phyloP scores from a whole-genome alignment of 2,329 filamentous ascomycete genomes.

The Scolecobasidium constrictum region DNA sequence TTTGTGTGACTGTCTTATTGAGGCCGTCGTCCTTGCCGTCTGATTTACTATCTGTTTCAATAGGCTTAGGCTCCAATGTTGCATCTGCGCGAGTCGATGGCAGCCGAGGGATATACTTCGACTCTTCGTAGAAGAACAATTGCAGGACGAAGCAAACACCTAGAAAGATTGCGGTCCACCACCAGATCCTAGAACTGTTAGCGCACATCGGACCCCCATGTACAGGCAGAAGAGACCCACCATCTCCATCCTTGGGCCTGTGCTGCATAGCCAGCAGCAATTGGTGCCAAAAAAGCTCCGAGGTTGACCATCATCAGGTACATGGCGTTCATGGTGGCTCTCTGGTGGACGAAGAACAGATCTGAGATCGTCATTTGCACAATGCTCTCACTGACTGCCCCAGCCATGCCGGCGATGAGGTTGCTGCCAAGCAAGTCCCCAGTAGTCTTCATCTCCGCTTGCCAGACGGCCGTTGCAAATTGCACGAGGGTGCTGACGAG shows the following conservation, averaged over 20 bases:
- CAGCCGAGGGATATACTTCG: constrained; percentile 13
- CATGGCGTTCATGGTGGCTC: constrained; percentile 26
- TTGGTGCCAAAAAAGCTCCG: constrained; percentile 26
- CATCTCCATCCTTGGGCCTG: constrained; percentile 27
- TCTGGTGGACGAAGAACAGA: constrained; percentile 34
- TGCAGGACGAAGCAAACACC: constrained; percentile 19
- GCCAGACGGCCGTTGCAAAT: constrained; percentile 1
- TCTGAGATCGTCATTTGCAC: constrained; percentile 41
- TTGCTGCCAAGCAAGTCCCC: constrained; percentile 32
- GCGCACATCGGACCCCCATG: neutral
- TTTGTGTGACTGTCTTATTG: constrained; percentile 9
- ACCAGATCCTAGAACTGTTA: constrained; percentile 31
- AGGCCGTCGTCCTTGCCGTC: neutral
- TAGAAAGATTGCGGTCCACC: constrained; percentile 29
- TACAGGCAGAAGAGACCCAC: constrained; percentile 21
- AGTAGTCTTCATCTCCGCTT: constrained; percentile 1
- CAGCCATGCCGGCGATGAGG: constrained; percentile 37
- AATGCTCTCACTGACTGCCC: constrained; percentile 35
- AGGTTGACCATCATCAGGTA: constrained; percentile 30
- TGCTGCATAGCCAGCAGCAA: constrained; percentile 30
- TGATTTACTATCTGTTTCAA: neutral
- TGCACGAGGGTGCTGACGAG: constrained; percentile 1
- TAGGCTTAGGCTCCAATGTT: neutral
- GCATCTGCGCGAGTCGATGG: neutral
- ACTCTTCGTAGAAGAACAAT: constrained; percentile 22